phyloP scores from a whole-genome alignment of 306 rosid genomes.

The Casuarina equisetifolia region DNA sequence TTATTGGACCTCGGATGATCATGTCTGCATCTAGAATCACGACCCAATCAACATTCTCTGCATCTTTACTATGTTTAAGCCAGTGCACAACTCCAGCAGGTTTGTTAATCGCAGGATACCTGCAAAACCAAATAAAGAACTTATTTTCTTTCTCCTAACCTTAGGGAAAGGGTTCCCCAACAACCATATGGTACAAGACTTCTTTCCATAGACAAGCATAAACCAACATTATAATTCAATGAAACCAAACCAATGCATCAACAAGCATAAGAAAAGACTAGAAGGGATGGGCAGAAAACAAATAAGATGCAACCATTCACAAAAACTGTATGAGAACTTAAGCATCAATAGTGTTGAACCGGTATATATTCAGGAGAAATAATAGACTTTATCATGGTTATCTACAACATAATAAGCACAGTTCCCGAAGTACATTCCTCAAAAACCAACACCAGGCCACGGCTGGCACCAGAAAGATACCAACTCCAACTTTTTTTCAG shows the following conservation, averaged over 20 bases:
- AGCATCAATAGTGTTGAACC: background rate
- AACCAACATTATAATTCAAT: constrained; percentile 19
- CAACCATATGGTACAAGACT: background rate
- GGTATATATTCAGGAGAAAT: background rate
- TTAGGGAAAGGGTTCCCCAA: constrained; percentile 3
- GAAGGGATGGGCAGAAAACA: constrained; percentile 19
- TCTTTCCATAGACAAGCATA: background rate
- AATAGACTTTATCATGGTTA: too few relatives aligned
- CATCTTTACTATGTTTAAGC: constrained; percentile 92
- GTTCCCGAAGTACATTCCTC: background rate
- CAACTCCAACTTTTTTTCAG: background rate
- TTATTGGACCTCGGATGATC: constrained; percentile 89
- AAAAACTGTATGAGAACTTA: background rate
- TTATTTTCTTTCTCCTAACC: constrained; percentile 4
- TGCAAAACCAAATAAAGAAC: constrained; percentile 36
- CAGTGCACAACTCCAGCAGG: constrained; percentile 98
- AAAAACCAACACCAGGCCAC: background rate
- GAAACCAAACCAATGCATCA: background rate
- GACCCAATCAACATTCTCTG: constrained; percentile 93
- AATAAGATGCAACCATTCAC: constrained; percentile 6
- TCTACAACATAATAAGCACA: background rate
- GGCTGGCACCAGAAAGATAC: background rate
- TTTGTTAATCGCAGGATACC: constrained; percentile 99
- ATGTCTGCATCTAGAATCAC: constrained; percentile 96
- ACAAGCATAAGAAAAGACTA: constrained; percentile 4